Base-by-base conservation (phyloP, 305 asterid genomes). In the Fraxinus floribunda region DNA sequence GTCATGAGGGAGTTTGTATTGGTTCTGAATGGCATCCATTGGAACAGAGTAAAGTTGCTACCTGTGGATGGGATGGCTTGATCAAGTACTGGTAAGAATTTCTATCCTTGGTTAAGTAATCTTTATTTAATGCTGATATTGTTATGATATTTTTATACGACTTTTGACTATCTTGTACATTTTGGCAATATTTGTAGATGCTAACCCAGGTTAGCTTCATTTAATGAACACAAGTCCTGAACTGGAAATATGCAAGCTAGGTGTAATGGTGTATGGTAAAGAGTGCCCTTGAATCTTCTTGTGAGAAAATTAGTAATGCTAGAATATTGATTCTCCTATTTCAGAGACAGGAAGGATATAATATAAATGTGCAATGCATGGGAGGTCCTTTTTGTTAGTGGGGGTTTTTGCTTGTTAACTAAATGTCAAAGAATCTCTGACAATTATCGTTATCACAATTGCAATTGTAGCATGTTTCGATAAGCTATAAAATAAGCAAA, bases 31-130 rank as follows among this genome's bases (percentile, higher is more conserved):
- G 99, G 99, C 99, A 96, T 91, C 98, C 98, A 3, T 83, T 96
- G 90, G 99, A 96, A 74, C 99, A 96, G 86, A 96, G 99, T 85
- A 96, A 93, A 92, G 98, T 96, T 85, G 99, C 99, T 66, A 96
- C 99, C 18, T 93, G 99, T 84, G 99, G 99, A 41, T 96, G 99
- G 99, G 99, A 96, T 87, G 99, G 98, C 89, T 90, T 93, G 84
- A 96, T 96, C 89, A 96, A 96, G 86, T 96, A 96, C 93, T 96
- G 99, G 99, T 93, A 87, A 22, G 89, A 30, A 52, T 80, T 87
- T 79, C 46, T 11, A 76, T 79, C 75, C 86, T 77, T 89, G 77
- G 38, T 46, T 78, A 44, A 78, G 76, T 46, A 60, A 29, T 83
- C 16, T 32, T 76, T 77, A 13, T 52, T 7, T 66, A 29, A 29